These are phyloP conservation scores for Ceratocystis colombiana DNA, from an alignment of 2,329 filamentous ascomycete genomes.

Conservation along the genomic window DNA sequence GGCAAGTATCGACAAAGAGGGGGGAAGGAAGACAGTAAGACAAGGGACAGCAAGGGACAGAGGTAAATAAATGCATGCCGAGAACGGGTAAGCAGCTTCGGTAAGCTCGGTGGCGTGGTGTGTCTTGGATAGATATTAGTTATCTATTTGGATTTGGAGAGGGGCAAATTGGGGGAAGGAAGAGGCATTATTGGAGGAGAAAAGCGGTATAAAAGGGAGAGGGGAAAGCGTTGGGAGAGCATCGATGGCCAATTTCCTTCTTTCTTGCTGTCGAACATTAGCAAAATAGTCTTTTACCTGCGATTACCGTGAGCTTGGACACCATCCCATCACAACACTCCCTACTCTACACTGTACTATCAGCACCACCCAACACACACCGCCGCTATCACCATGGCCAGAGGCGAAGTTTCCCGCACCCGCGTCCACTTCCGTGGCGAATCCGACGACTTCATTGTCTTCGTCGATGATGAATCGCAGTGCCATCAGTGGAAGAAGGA, in stretches of 20 bases:
- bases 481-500: constrained; percentile 77
- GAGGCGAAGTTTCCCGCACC: constrained; percentile 57
- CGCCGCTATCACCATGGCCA: constrained; percentile 47
- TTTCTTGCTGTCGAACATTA: too few relatives aligned
- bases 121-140: not conserved
- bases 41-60: not conserved
- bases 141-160: constrained; percentile 15
- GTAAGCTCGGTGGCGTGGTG: not conserved
- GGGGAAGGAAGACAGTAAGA: not conserved
- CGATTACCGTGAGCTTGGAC: not conserved
- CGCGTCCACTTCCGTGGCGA: constrained; percentile 81
- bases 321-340: too few relatives aligned
- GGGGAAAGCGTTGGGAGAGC: not conserved
- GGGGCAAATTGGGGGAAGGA: not conserved
- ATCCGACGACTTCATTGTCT: constrained; percentile 49
- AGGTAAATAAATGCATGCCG: not conserved
- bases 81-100: not conserved
- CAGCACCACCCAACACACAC: not conserved
- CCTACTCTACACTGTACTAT: too few relatives aligned
- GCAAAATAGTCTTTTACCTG: not conserved
- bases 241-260: too few relatives aligned
- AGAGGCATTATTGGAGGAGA: not conserved
- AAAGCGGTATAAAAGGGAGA: not conserved
- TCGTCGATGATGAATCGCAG: constrained; percentile 49
- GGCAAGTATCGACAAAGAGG: constrained; percentile 2